These are phyloP conservation scores for Neoboletus brunneissimus DNA, from an alignment of 768 basidiomycete genomes.

Conservation along the genomic window DNA sequence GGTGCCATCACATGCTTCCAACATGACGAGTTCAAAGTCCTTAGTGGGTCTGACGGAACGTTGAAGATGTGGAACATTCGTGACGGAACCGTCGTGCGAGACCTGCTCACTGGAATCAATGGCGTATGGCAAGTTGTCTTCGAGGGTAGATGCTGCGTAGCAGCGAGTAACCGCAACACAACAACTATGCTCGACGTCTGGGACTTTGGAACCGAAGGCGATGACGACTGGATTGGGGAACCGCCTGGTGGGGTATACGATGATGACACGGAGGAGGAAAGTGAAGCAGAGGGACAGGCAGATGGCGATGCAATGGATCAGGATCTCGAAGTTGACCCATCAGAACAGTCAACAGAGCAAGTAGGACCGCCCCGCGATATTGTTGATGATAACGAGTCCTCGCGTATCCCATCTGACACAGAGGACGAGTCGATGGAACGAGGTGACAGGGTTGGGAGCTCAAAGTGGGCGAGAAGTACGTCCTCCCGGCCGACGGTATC, in stretches of 20 bases:
- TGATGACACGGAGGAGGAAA: conserved; percentile 50
- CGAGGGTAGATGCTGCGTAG: conserved; percentile 91
- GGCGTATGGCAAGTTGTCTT: conserved; percentile 99
- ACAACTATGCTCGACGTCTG: conserved; percentile 83
- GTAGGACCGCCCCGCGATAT: conserved; percentile 27
- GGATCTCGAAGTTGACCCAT: conserved; percentile 41
- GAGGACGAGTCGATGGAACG: conserved; percentile 36
- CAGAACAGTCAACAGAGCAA: conserved; percentile 31
- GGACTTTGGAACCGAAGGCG: conserved; percentile 77
- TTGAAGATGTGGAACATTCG: conserved; percentile 97
- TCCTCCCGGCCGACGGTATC: conserved; percentile 17
- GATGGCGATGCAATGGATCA: conserved; percentile 77
- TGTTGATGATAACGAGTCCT: conserved; percentile 25
- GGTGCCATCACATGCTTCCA: conserved; percentile 99
- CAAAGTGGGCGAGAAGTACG: conserved; percentile 30
- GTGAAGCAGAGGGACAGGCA: conserved; percentile 49
- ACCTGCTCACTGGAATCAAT: conserved; percentile 85
- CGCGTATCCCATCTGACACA: conserved; percentile 25
- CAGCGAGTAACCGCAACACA: conserved; percentile 82
- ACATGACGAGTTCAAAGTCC: conserved; percentile 96
- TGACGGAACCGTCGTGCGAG: conserved; percentile 82
- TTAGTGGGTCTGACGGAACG: conserved; percentile 93
- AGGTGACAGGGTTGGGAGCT: conserved; percentile 25
- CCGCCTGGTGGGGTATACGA: conserved; percentile 75
- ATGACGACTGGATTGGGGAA: conserved; percentile 83